A percentile compares a stretch with the other conserved stretches of the same genome.
Evolutionary conservation across 495 filamentous ascomycete genomes (phyloP).

Genomic region (Terfezia claveryi): DNA sequence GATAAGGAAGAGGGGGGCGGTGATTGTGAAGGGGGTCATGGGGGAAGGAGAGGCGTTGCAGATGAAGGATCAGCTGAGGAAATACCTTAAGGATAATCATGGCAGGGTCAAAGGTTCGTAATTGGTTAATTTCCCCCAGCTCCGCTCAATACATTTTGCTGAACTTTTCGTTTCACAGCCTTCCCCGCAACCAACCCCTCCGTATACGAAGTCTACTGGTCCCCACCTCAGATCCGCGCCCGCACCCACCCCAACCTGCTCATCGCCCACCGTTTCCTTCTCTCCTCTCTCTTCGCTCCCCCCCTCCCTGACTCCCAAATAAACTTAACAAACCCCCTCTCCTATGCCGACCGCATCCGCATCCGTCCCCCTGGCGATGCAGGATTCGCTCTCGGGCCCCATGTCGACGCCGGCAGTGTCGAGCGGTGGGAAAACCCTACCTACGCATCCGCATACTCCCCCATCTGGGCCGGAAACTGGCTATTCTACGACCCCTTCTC

Average conservation of each 20-base stretch:
- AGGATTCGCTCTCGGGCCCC: constrained; percentile 65
- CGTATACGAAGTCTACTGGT: constrained; percentile 84
- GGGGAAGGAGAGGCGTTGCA: constrained; percentile 34
- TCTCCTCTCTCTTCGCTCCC: constrained; percentile 44
- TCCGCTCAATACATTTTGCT: constrained; percentile 19
- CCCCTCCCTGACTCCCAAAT: constrained; percentile 35
- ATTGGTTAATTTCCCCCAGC: constrained; percentile 27
- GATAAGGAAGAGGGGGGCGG: constrained; percentile 38
- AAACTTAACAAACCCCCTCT: constrained; percentile 29
- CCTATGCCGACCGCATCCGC: constrained; percentile 64
- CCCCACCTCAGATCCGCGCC: constrained; percentile 48
- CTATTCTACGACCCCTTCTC: constrained; percentile 39
- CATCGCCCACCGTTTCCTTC: constrained; percentile 44
- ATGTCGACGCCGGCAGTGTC: constrained; percentile 63
- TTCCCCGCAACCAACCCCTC: constrained; percentile 36
- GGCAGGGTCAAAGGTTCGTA: constrained; percentile 11
- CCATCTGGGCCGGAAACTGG: constrained; percentile 55
- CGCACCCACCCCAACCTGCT: constrained; percentile 51
- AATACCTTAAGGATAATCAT: constrained; percentile 37
- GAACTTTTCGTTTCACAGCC: constrained; percentile 14
- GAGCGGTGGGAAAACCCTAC: constrained; percentile 72
- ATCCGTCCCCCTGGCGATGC: constrained; percentile 56
- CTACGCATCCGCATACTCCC: constrained; percentile 52
- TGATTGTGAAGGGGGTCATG: constrained; percentile 40
- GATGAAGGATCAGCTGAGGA: constrained; percentile 35